Percentiles rank a stretch among this genome's conserved stretches.
These are phyloP conservation scores for Backusella westeae DNA, from an alignment of 192 early-diverging fungal species.

Conservation along the genomic window DNA sequence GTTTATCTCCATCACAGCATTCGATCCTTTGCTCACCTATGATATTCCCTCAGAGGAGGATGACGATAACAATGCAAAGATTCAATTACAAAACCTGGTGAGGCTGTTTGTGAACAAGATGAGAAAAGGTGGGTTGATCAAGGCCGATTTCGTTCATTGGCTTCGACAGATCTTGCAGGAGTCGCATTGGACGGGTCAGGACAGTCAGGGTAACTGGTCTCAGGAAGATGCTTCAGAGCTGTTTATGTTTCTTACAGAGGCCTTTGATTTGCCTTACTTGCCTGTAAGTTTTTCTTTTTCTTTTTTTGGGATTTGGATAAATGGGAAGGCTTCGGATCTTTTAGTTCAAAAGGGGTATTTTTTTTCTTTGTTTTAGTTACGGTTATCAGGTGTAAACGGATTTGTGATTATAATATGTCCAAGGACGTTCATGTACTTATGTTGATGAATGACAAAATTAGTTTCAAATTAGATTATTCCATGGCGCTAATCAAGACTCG, in stretches of 20 bases:
- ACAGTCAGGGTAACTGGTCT: background rate
- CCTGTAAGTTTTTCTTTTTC: background rate
- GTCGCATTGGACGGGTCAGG: background rate
- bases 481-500: slow-evolving; percentile 3
- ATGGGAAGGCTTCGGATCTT: background rate
- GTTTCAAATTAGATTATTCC: slow-evolving; percentile 12
- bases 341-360: background rate
- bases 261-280: background rate
- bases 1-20: background rate
- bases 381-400: background rate
- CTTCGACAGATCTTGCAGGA: background rate
- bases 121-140: background rate
- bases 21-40: background rate
- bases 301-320: background rate
- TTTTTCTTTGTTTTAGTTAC: background rate
- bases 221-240: slow-evolving; percentile 3
- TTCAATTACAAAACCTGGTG: background rate
- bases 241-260: slow-evolving; percentile 2
- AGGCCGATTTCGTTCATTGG: background rate
- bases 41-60: background rate
- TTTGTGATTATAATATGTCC: background rate
- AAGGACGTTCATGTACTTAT: background rate
- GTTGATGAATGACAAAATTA: background rate
- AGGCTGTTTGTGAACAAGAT: background rate
- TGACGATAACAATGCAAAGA: background rate